phyloP scores from a whole-genome alignment of 768 basidiomycete species.

The Amanita jacksonii region DNA sequence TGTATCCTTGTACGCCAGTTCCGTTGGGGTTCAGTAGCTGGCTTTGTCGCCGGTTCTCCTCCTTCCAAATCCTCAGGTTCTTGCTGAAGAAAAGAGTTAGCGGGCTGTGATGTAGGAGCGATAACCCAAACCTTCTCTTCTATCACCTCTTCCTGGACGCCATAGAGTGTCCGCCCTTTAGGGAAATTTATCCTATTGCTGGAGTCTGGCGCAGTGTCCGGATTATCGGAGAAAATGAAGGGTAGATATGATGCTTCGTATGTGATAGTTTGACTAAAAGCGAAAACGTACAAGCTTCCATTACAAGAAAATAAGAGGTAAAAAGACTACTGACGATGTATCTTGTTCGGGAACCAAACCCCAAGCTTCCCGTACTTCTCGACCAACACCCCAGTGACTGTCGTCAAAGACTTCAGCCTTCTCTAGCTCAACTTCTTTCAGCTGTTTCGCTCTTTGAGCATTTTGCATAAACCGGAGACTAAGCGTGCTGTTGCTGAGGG shows the following conservation, averaged over 20 bases:
- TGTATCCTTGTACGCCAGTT: constrained; percentile 9
- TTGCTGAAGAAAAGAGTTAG: constrained; percentile 10
- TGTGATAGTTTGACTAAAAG: constrained; percentile 24
- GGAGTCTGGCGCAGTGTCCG: constrained; percentile 9
- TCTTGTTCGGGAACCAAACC: constrained; percentile 16
- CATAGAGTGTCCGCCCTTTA: constrained; percentile 38
- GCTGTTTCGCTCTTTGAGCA: constrained; percentile 45
- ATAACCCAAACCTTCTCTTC: constrained; percentile 10
- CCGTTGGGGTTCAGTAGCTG: constrained; percentile 5
- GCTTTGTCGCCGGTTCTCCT: constrained; percentile 5
- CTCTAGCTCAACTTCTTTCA: constrained; percentile 39
- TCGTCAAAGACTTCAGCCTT: constrained; percentile 52
- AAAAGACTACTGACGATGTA: constrained; percentile 13
- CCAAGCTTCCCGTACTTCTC: constrained; percentile 48
- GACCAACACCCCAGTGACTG: constrained; percentile 53
- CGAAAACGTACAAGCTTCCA: too few species aligned
- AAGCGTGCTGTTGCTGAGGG: constrained; percentile 54
- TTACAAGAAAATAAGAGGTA: too few species aligned
- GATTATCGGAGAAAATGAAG: constrained; percentile 42
- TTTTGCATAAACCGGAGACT: constrained; percentile 70
- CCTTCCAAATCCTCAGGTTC: too few species aligned
- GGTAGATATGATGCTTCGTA: constrained; percentile 61
- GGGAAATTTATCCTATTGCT: constrained; percentile 9
- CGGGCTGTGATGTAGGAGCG: neutral
- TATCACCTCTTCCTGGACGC: constrained; percentile 26